phyloP scores from a whole-genome alignment of 768 basidiomycete species.

The Fistulinella prunicolor region DNA sequence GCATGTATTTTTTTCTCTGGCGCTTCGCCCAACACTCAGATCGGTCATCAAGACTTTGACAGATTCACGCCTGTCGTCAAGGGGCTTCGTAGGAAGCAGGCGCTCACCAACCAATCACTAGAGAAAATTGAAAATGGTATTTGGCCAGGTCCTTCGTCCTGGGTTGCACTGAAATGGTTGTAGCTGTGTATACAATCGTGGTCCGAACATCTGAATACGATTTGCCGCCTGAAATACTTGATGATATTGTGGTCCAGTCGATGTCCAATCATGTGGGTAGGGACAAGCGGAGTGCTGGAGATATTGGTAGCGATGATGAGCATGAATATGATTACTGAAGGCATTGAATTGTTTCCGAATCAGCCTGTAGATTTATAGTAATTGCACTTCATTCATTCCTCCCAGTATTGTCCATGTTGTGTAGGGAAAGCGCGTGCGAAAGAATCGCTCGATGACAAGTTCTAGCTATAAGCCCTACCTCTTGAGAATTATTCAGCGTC shows the following conservation, averaged over 20 bases:
- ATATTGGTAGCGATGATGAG: slow-evolving; percentile 25
- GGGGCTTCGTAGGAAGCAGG: slow-evolving; percentile 83
- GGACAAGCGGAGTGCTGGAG: slow-evolving; percentile 19
- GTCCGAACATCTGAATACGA: slow-evolving; percentile 75
- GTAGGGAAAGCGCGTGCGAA: background rate
- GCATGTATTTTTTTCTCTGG: slow-evolving; percentile 32
- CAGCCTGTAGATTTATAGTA: no score
- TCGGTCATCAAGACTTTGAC: slow-evolving; percentile 63
- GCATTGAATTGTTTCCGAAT: background rate
- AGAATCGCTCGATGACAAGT: background rate
- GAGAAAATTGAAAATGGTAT: slow-evolving; percentile 93
- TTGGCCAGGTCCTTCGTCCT: background rate
- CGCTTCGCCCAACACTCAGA: background rate
- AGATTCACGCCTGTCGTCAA: slow-evolving; percentile 64
- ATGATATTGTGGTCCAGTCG: slow-evolving; percentile 60
- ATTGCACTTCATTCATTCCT: no score
- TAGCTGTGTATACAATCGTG: slow-evolving; percentile 71
- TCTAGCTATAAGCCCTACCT: background rate
- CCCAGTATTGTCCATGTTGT: no score
- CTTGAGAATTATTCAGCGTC: slow-evolving; percentile 8
- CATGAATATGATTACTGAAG: slow-evolving; percentile 23
- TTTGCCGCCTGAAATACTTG: slow-evolving; percentile 61
- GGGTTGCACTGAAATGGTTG: slow-evolving; percentile 4
- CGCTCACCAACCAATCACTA: slow-evolving; percentile 81
- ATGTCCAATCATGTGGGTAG: slow-evolving; percentile 34